These are phyloP conservation scores for Gentiana macrophylla DNA, from an alignment of 257 asterid species.

Conservation along the genomic window DNA sequence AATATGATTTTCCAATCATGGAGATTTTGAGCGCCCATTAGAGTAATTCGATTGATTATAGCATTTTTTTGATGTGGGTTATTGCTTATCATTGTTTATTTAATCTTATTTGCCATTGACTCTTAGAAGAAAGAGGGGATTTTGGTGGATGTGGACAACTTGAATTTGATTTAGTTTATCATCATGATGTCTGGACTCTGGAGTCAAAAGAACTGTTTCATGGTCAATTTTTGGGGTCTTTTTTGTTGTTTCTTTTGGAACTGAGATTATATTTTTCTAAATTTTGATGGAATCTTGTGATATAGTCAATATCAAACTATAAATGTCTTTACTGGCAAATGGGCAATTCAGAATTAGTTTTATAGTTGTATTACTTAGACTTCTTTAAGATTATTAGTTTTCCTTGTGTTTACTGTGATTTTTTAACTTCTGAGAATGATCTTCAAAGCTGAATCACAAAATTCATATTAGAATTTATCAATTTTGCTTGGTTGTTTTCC, in stretches of 20 bases:
- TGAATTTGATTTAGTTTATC: constrained; percentile 4
- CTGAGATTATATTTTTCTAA: constrained; percentile 1
- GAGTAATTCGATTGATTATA: neutral
- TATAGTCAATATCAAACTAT: neutral
- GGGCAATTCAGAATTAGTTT: neutral
- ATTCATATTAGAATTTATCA: neutral
- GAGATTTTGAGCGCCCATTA: neutral
- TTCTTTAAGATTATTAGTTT: neutral
- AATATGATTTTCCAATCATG: neutral
- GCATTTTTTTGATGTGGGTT: neutral
- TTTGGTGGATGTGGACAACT: constrained; percentile 1
- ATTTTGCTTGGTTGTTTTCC: constrained; percentile 3
- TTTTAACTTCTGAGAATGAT: constrained; percentile 1
- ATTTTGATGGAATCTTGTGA: neutral
- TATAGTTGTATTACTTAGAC: neutral
- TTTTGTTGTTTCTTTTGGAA: neutral
- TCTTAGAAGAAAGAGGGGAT: neutral
- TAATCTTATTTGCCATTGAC: no score
- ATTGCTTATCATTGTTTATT: neutral
- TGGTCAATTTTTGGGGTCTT: constrained; percentile 13
- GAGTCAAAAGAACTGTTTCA: constrained; percentile 1
- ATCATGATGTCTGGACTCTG: neutral
- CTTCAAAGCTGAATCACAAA: no score
- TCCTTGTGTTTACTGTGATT: neutral
- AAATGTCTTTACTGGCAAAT: neutral